A percentile compares a stretch with the other conserved stretches of the same genome.
Evolutionary conservation across 768 basidiomycete species (phyloP).

Genomic region (Suillus bovinus): DNA sequence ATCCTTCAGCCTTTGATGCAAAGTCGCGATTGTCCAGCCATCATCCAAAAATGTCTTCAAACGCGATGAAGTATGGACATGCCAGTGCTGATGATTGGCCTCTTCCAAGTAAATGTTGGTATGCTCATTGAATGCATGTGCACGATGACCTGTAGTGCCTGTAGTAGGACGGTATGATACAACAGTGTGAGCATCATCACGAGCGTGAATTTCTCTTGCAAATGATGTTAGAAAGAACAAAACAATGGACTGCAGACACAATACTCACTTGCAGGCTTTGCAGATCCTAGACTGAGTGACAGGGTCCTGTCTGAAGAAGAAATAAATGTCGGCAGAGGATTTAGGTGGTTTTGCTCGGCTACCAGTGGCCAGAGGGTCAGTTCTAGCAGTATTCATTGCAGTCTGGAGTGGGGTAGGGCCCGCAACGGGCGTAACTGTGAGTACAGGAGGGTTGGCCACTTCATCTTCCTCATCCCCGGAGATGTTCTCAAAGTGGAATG

Average conservation of each 20-base stretch:
- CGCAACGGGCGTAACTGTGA: background rate
- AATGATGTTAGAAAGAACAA: too few species aligned
- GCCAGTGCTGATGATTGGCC: too few species aligned
- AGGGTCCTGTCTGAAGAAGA: background rate
- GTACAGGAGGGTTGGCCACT: background rate
- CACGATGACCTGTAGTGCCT: too few species aligned
- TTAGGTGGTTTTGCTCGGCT: background rate
- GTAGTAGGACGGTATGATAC: too few species aligned
- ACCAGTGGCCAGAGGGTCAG: background rate
- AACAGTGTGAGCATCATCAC: too few species aligned
- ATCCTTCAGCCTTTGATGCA: too few species aligned
- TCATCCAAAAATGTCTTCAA: too few species aligned
- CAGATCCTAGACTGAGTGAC: background rate
- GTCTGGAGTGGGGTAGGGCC: background rate
- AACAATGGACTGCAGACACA: background rate
- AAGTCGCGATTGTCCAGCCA: too few species aligned
- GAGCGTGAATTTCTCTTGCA: too few species aligned
- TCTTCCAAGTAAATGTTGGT: too few species aligned
- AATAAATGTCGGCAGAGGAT: background rate
- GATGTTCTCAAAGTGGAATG: background rate
- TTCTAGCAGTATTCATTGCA: background rate
- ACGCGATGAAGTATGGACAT: too few species aligned
- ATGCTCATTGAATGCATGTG: too few species aligned
- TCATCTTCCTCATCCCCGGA: background rate
- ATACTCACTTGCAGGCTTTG: background rate